Evolutionary conservation across 306 rosid species (phyloP), one percentile per base, ranked within the genome.

Genomic region (Rosa rugosa): DNA sequence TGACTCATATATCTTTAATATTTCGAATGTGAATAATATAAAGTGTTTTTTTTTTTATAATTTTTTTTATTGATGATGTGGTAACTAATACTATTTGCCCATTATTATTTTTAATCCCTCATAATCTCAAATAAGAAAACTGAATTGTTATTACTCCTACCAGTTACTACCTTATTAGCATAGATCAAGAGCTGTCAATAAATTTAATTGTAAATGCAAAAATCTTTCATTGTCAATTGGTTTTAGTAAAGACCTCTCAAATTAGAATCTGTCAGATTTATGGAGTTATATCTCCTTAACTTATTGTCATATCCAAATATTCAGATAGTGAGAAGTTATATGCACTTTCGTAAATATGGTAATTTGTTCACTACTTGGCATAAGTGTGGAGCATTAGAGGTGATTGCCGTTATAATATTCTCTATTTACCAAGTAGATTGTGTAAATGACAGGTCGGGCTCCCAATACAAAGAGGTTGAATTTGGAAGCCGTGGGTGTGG

Each of bases 391-490:
- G 53, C 64, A 25, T 9, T 56, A 44, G 14, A 20, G 77, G 50
- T 73, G 46, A 81, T 47, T 50, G 12, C 62, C 16, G 11, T 38
- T 13, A 10, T 53, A 34, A 66, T 60, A 31, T 22, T 53, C 45
- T 31, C 45, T 44, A 12, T 59, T 11, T 44, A 23, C 65, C 65
- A 4, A 4, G 12, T 40, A 31, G 3, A 64, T 47, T n/a, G 47
- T 68, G 25, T 60, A 80, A 73, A 79, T 80, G 81, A 80, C 87
- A 95, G 98, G 98, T 56, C 90, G 99, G 72, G 76, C 85, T 82
- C 93, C 99, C 77, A 95, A 91, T 87, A 68, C 99, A 51, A 95
- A 90, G 88, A 91, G 99, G 87, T 85, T 95, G 82, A 95, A 95
- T 86, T 86, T 95, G 88, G 87, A 84, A 84, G 91, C 89, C 57